Evolutionary conservation across 2,329 filamentous ascomycete genomes (phyloP).

Genomic region (Pseudonectria foliicola): DNA sequence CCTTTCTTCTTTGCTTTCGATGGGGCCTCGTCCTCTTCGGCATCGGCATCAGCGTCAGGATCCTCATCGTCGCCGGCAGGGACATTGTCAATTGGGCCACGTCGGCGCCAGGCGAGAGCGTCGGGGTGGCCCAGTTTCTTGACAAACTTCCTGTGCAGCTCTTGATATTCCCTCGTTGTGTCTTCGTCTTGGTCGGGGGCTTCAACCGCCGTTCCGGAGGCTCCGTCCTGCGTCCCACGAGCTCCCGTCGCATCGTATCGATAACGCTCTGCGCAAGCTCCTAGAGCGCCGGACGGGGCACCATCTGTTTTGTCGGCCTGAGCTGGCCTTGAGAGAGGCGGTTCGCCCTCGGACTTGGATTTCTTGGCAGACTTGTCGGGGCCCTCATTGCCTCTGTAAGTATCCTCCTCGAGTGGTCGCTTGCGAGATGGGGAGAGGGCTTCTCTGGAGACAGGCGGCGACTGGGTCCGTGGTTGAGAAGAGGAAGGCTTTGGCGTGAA

Average conservation of each 20-base stretch:
- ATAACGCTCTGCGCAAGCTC: slow-evolving; percentile 44
- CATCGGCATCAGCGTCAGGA: slow-evolving; percentile 49
- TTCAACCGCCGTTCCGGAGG: neutral
- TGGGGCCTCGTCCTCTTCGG: slow-evolving; percentile 46
- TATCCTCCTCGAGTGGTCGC: slow-evolving; percentile 43
- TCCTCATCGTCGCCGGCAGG: slow-evolving; percentile 48
- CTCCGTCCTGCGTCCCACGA: slow-evolving; percentile 15
- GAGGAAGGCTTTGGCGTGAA: slow-evolving; percentile 57
- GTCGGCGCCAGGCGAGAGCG: slow-evolving; percentile 62
- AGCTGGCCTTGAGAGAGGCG: slow-evolving; percentile 23
- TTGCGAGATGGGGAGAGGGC: slow-evolving; percentile 35
- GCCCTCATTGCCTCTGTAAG: slow-evolving; percentile 36
- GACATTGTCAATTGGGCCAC: slow-evolving; percentile 47
- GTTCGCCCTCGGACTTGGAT: slow-evolving; percentile 34
- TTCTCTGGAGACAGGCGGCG: slow-evolving; percentile 21
- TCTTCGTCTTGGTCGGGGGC: slow-evolving; percentile 31
- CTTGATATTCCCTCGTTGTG: slow-evolving; percentile 52
- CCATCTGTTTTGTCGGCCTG: slow-evolving; percentile 1
- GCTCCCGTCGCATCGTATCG: slow-evolving; percentile 40
- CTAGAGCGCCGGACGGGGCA: slow-evolving; percentile 12
- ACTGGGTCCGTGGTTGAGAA: slow-evolving; percentile 26
- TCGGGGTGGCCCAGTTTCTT: slow-evolving; percentile 84
- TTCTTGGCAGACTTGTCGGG: slow-evolving; percentile 37
- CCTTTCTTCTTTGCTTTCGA: slow-evolving; percentile 59
- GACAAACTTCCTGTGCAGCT: slow-evolving; percentile 77